Evolutionary conservation across 306 rosid genomes (phyloP), one percentile per base, ranked within the genome.

Genomic region (Dalbergia oliveri): DNA sequence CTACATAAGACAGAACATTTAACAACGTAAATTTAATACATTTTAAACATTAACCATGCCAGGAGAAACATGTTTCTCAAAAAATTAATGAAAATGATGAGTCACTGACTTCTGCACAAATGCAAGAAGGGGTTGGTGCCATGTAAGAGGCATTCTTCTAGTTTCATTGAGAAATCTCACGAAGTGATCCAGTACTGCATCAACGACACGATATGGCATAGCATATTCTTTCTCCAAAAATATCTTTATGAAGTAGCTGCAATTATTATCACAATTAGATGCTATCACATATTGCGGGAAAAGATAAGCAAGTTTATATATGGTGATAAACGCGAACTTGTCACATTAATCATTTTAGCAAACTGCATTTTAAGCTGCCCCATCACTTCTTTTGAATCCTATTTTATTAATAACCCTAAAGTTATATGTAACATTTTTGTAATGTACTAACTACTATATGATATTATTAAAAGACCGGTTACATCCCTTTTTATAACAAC

Each of bases 41-140:
- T 60, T 67, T 12, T 47, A 49, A 37, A 72, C 33, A 47, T 19
- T 60, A 12, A 49, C 44, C 23, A 50, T 4, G 21, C 64, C 9
- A 45, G 11, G 10, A 37, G 13, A 19, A 61, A 54, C 18, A 66
- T 11, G 54, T 5, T 37, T 11, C 39, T 18, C 11, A 66, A 39
- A 66, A 11, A 72, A 37, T 66, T 33, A 66, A 39, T 10, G 66
- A 15, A 54, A 81, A 76, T 23, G 73, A 72, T 26, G 53, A 61
- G 16, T 78, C 47, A 68, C 92, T 78, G 41, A 91, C 98, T 98
- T 93, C 79, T 95, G 97, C 60, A 89, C 89, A 85, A 93, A 95
- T 65, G 97, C 91, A 83, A 95, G 98, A 56, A 95, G 91, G 47
- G 99, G 91, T 57, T 93, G 98, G 83, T 93, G 98, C 99, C 99